Conservation (phyloP, 441 rosid species). For the California macrophylla region DNA sequence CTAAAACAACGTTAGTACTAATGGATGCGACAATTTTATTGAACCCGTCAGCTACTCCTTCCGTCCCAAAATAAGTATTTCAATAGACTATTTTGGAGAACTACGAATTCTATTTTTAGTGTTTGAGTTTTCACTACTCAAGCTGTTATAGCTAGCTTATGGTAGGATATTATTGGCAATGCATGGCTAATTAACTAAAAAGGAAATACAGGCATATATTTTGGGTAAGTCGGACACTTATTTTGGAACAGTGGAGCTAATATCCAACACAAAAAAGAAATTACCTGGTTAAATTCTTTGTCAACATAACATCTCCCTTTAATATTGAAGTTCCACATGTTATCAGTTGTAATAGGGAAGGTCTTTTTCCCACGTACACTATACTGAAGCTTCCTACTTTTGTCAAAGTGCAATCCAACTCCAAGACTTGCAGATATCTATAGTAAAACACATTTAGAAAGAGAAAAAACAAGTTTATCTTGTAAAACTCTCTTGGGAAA, state of each 20-base stretch:
- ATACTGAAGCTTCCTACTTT: constrained; percentile 52
- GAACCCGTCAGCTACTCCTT: too few relatives aligned
- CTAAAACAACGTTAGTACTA: too few relatives aligned
- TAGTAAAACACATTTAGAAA: constrained; percentile 7
- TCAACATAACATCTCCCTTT: constrained; percentile 71
- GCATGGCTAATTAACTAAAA: too few relatives aligned
- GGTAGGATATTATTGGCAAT: too few relatives aligned
- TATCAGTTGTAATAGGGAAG: constrained; percentile 48
- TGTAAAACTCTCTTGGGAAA: background rate
- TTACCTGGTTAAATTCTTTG: constrained; percentile 57
- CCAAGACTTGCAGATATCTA: constrained; percentile 58
- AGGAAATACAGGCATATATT: too few relatives aligned
- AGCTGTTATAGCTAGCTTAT: too few relatives aligned
- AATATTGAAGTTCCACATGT: constrained; percentile 45
- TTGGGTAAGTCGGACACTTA: too few relatives aligned
- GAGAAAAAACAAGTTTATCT: constrained; percentile 4
- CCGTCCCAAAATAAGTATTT: too few relatives aligned
- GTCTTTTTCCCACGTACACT: constrained; percentile 55
- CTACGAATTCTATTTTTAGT: too few relatives aligned
- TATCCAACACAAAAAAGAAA: constrained; percentile 9
- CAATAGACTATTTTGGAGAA: too few relatives aligned
- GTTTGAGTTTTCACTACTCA: too few relatives aligned
- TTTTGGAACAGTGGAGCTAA: background rate
- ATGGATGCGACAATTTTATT: too few relatives aligned
- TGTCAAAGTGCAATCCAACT: constrained; percentile 57